Evolutionary conservation across 2,329 filamentous ascomycete genomes (phyloP), one percentile per base, ranked within the genome.

Genomic region (Xylaria sp.): DNA sequence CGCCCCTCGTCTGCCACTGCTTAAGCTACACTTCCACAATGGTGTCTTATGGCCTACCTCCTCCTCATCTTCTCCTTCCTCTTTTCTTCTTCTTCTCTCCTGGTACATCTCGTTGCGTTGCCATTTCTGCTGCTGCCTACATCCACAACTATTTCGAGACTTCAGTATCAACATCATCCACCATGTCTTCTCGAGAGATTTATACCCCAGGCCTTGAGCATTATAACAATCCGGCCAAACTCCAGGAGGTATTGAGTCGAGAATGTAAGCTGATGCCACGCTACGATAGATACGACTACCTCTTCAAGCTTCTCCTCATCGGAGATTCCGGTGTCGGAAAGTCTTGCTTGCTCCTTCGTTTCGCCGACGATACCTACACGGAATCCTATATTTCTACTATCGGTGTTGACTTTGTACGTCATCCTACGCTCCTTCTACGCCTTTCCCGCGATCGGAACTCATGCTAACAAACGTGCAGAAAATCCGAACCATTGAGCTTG

Each of bases 301-400:
- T 99, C 77, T 99, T 99, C 89, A 99, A 99, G 89, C 93, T 99
- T 71, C 92, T 99, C 82, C 94, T 99, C 85, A 99, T 99, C 89
- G 95, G 95, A 82, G 95, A 99, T 81, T 99, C 95, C 80, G 95
- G 95, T 89, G 95, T 99, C 77, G 95, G 95, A 90, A 99, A 99
- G 90, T 99, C 95, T 77, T 99, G 95, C 83, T 81, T 99, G 83
- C 87, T 99, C 72, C 86, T 99, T 78, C 93, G 95, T 84, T 99
- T 99, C 78, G 95, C 95, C 77, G 95, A 97, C 78, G 94, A 97
- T 77, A 98, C 95, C 80, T 99, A 98, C 85, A 99, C 95, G 66
- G 95, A 98, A 84, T 96, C 92, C 79, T 99, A 98, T 85, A 99
- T 99, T 83, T 98, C 95, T 69, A 99, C 95, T 73, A 99, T 99